Conservation (phyloP, 148 eudicot genomes). For the Vaccinium darrowii region DNA sequence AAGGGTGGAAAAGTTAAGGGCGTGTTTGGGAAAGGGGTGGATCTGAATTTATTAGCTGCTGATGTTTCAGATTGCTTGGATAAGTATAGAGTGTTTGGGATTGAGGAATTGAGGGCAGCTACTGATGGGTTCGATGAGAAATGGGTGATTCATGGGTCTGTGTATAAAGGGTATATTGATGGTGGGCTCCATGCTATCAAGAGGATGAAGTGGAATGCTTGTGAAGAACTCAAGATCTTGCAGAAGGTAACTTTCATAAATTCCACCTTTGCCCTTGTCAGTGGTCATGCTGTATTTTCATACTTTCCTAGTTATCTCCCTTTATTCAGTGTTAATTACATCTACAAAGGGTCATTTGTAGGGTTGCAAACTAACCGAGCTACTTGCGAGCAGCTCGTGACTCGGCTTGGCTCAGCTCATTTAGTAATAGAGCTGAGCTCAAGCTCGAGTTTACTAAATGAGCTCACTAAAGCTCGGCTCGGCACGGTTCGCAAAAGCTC, state of each 20-base stretch:
- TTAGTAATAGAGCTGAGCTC: too few relatives aligned
- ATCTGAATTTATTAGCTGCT: conserved; percentile 54
- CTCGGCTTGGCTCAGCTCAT: too few relatives aligned
- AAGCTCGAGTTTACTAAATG: too few relatives aligned
- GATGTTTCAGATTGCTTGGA: conserved; percentile 94
- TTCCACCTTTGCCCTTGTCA: not conserved
- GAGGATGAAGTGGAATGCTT: conserved; percentile 99
- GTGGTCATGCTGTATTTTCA: too few relatives aligned
- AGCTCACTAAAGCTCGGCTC: too few relatives aligned
- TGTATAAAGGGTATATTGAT: conserved; percentile 69
- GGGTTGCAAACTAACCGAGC: too few relatives aligned
- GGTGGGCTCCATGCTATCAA: conserved; percentile 73
- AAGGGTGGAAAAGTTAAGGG: conserved; percentile 21
- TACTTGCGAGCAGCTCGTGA: too few relatives aligned
- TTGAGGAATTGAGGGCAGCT: conserved; percentile 61
- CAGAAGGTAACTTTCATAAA: conserved; percentile 61
- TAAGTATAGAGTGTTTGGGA: conserved; percentile 75
- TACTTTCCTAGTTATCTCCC: too few relatives aligned
- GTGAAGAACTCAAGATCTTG: conserved; percentile 85
- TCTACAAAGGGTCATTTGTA: too few relatives aligned
- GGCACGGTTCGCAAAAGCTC: too few relatives aligned
- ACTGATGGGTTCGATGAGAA: conserved; percentile 70
- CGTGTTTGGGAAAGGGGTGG: conserved; percentile 31
- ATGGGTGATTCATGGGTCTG: conserved; percentile 71
- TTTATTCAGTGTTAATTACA: too few relatives aligned